Percentiles rank a stretch among this genome's conserved stretches.
Conservation (phyloP, 2,329 filamentous ascomycete species). For the Nigrospora sphaerica region DNA sequence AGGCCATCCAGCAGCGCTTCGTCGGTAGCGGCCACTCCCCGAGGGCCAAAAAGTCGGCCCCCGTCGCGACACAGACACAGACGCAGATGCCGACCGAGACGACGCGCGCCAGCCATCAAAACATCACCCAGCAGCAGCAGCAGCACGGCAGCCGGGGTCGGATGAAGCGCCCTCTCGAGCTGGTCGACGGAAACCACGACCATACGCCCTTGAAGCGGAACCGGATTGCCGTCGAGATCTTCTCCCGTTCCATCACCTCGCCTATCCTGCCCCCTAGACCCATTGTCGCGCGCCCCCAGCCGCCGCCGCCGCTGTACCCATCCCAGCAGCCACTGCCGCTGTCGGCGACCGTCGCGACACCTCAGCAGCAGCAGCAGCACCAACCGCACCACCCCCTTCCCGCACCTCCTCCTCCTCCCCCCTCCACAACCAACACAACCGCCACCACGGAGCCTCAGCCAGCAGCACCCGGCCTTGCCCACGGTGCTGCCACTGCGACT, state of each 20-base stretch:
- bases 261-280: conserved; percentile 15
- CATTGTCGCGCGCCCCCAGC: conserved; percentile 17
- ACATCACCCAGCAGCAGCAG: conserved; percentile 23
- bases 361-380: conserved; percentile 13
- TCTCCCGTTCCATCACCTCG: conserved; percentile 21
- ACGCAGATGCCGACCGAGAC: conserved; percentile 5
- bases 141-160: conserved; percentile 21
- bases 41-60: neutral
- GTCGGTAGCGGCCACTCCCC: neutral
- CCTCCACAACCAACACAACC: conserved; percentile 17
- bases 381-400: conserved; percentile 4
- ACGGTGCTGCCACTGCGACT: conserved; percentile 2
- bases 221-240: conserved; percentile 47
- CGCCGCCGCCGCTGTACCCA: conserved; percentile 6
- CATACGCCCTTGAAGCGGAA: conserved; percentile 39
- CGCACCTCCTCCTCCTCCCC: conserved; percentile 14
- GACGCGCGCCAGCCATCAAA: conserved; percentile 12
- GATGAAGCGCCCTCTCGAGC: conserved; percentile 42
- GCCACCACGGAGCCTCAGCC: neutral
- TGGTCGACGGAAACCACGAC: conserved; percentile 36
- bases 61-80: conserved; percentile 10
- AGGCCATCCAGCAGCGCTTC: neutral
- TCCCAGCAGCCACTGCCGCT: conserved; percentile 2
- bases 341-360: conserved; percentile 13
- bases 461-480: conserved; percentile 4